Percentiles rank a stretch among this genome's conserved stretches.
Conservation (phyloP, 352 stramenopile species). For the Pythium insidiosum region DNA sequence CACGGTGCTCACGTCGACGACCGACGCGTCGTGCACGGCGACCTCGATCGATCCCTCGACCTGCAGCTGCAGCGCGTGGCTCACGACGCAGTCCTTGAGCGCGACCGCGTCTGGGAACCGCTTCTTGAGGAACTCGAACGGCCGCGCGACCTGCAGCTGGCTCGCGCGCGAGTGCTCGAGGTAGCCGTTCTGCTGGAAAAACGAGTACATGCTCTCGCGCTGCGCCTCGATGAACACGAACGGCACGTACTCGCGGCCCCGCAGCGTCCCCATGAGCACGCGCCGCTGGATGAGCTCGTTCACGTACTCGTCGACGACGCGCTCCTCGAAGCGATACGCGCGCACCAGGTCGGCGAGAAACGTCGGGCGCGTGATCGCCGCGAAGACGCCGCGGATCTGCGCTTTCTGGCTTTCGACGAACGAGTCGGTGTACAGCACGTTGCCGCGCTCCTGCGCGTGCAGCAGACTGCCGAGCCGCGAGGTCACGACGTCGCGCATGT, state of each 20-base stretch:
- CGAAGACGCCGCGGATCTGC: slow-evolving; percentile 55
- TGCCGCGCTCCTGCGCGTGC: slow-evolving; percentile 46
- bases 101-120: slow-evolving; percentile 58
- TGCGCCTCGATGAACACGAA: slow-evolving; percentile 72
- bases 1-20: slow-evolving; percentile 49
- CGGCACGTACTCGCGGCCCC: slow-evolving; percentile 71
- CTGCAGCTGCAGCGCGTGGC: slow-evolving; percentile 44
- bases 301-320: slow-evolving; percentile 49
- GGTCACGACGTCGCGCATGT: slow-evolving; percentile 69
- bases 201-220: slow-evolving; percentile 71
- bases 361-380: slow-evolving; percentile 50
- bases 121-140: slow-evolving; percentile 70
- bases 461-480: slow-evolving; percentile 55
- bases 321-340: slow-evolving; percentile 51
- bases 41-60: slow-evolving; percentile 67
- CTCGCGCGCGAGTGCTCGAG: slow-evolving; percentile 45
- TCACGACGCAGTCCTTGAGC: slow-evolving; percentile 61
- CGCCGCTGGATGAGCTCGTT: slow-evolving; percentile 41
- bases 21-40: slow-evolving; percentile 50
- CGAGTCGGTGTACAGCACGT: slow-evolving; percentile 70
- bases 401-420: slow-evolving; percentile 62
- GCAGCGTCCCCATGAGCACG: slow-evolving; percentile 51
- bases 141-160: slow-evolving; percentile 51
- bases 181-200: slow-evolving; percentile 82
- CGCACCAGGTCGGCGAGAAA: slow-evolving; percentile 63